Evolutionary conservation across 1,139 yeast genomes (phyloP).

Genomic region (Pichia sp.): DNA sequence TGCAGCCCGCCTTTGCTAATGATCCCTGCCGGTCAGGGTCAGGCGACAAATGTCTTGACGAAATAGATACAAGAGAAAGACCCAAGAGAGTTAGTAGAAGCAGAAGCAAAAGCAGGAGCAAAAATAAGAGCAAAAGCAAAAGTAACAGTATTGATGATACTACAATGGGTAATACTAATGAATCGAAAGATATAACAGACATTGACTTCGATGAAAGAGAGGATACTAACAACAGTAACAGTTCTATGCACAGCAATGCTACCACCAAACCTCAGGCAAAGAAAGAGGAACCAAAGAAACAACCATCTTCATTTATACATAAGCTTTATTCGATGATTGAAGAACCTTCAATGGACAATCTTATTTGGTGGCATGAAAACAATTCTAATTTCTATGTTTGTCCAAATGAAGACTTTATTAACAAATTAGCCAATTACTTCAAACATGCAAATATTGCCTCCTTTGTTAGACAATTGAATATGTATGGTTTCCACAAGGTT

Average conservation of each 20-base stretch:
- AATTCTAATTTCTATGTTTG: constrained; percentile 51
- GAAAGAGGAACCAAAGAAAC: constrained; percentile 8
- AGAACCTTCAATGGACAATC: constrained; percentile 41
- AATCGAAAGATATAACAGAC: background rate
- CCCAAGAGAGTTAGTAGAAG: background rate
- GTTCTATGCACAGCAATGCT: too few relatives aligned
- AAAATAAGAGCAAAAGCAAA: background rate
- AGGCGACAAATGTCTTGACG: background rate
- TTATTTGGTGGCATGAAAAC: constrained; percentile 75
- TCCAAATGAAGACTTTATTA: constrained; percentile 61
- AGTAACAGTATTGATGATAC: background rate
- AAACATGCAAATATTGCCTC: constrained; percentile 74
- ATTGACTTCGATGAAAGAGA: background rate
- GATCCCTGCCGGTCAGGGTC: background rate
- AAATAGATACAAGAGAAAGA: background rate
- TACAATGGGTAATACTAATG: background rate
- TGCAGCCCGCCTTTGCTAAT: background rate
- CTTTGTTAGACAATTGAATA: constrained; percentile 64
- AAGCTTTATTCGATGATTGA: constrained; percentile 56
- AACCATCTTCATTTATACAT: constrained; percentile 45
- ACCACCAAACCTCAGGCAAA: background rate
- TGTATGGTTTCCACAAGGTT: constrained; percentile 76
- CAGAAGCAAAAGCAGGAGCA: background rate
- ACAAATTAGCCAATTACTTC: constrained; percentile 60
- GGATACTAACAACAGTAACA: background rate